Evolutionary conservation across 441 rosid species (phyloP), one percentile per base, ranked within the genome.

Genomic region (Erysimum cheiri): DNA sequence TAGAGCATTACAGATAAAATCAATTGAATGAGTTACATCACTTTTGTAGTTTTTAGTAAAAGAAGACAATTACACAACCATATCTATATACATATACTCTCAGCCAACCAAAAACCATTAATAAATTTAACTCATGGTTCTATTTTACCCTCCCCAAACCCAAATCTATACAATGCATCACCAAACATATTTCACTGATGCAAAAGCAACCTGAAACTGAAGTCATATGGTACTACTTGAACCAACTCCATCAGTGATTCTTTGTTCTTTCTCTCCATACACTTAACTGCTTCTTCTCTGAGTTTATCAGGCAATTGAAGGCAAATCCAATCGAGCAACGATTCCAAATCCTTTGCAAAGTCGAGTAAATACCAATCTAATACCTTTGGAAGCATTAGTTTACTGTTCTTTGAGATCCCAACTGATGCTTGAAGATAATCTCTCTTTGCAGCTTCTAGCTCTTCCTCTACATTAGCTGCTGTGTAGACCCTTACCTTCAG

Each of bases 391-490:
- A 91, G 81, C 74, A 73, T 82, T 54, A 91, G 71, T 81, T 85
- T 85, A 53, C 82, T 84, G 1, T 62, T 77, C 60, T 74, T 78
- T 59, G 95, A 91, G 46, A 89, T 84, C 22, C 91, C 88, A 17
- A 89, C 74, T 11, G 91, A 80, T 62, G 96, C 96, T 78, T 85
- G 93, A 76, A 91, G 82, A 63, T 93, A 89, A 64, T 93, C 95
- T 77, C 82, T 85, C 71, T 88, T 89, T 6, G 96, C 90, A 35
- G 58, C 83, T 81, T 91, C 90, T 62, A 93, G 65, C 71, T 88
- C 92, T 29, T 85, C 84, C 80, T 89, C 97, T 33, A 88, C 95
- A 33, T 64, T 62, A 29, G 77, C 37, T n/a, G 93, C 87, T 8
- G 93, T 85, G 75, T 91, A 91, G 11, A 91, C 81, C 59, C 93